Evolutionary conservation across 139 green algal species (phyloP).

Genomic region (Chlorella ohadii): DNA sequence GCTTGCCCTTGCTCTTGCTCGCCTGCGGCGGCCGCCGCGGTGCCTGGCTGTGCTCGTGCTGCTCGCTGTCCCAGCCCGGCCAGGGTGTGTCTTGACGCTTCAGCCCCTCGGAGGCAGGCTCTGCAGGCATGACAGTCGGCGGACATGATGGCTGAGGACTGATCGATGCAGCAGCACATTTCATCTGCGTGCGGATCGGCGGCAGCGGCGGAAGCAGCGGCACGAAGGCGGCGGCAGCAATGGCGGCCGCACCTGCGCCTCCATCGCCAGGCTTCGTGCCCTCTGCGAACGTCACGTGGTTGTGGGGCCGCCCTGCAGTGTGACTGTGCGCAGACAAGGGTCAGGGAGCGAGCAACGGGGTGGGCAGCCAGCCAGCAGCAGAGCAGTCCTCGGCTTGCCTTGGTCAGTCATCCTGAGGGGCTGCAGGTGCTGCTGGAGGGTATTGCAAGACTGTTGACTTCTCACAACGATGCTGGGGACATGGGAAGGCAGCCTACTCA

Average conservation of each 20-base stretch:
- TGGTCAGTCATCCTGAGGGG: not conserved
- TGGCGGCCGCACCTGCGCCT: not conserved
- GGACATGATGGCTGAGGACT: too few species aligned
- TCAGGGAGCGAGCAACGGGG: not conserved
- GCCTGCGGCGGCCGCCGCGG: not conserved
- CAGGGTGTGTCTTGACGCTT: conserved; percentile 10
- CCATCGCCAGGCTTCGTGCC: not conserved
- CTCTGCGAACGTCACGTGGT: not conserved
- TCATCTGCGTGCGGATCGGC: too few species aligned
- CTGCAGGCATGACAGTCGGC: not conserved
- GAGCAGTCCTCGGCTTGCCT: not conserved
- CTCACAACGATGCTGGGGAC: not conserved
- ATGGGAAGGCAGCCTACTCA: not conserved
- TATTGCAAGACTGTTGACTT: not conserved
- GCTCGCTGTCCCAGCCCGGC: not conserved
- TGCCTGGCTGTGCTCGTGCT: not conserved
- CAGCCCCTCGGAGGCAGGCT: not conserved
- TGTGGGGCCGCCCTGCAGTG: not conserved
- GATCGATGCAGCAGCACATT: too few species aligned
- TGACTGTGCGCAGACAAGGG: not conserved
- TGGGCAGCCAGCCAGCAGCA: not conserved
- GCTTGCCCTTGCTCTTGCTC: not conserved
- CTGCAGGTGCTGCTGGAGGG: not conserved
- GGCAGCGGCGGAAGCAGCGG: too few species aligned
- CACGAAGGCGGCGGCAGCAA: too few species aligned